phyloP scores from a whole-genome alignment of 2,329 filamentous ascomycete species.

The Xylaria sp. region DNA sequence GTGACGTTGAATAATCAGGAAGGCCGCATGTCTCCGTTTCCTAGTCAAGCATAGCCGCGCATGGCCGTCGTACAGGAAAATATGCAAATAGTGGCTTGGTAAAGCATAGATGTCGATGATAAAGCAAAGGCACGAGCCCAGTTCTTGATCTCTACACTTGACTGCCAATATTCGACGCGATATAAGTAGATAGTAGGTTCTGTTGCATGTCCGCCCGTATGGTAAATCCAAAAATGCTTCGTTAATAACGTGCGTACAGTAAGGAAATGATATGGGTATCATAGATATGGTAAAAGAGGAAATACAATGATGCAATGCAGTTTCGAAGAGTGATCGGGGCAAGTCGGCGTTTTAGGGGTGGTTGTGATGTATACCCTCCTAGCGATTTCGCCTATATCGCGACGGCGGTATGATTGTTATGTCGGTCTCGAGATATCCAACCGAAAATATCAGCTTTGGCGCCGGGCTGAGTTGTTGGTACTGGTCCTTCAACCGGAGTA shows the following conservation, averaged over 20 bases:
- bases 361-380: slow-evolving; percentile 7
- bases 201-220: slow-evolving; percentile 35
- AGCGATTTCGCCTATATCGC: slow-evolving; percentile 38
- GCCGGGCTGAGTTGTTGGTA: slow-evolving; percentile 42
- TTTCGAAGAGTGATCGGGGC: slow-evolving; percentile 13
- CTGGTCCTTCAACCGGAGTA: slow-evolving; percentile 49
- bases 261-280: slow-evolving; percentile 49
- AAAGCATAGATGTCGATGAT: slow-evolving; percentile 41
- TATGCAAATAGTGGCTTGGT: slow-evolving; percentile 29
- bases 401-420: slow-evolving; percentile 41
- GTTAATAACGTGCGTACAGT: slow-evolving; percentile 40
- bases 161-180: slow-evolving; percentile 43
- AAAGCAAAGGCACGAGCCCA: slow-evolving; percentile 30
- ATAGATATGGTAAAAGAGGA: slow-evolving; percentile 45
- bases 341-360: not conserved
- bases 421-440: slow-evolving; percentile 63
- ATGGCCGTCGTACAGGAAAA: not conserved
- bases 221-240: slow-evolving; percentile 45
- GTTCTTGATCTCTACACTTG: slow-evolving; percentile 27
- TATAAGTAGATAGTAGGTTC: slow-evolving; percentile 42
- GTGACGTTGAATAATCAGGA: not conserved
- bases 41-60: not conserved
- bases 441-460: slow-evolving; percentile 58
- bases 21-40: not conserved
- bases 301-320: slow-evolving; percentile 32